A percentile compares a stretch with the other conserved stretches of the same genome.
phyloP scores from a whole-genome alignment of 345 rosid species.

The Gossypium stocksii region DNA sequence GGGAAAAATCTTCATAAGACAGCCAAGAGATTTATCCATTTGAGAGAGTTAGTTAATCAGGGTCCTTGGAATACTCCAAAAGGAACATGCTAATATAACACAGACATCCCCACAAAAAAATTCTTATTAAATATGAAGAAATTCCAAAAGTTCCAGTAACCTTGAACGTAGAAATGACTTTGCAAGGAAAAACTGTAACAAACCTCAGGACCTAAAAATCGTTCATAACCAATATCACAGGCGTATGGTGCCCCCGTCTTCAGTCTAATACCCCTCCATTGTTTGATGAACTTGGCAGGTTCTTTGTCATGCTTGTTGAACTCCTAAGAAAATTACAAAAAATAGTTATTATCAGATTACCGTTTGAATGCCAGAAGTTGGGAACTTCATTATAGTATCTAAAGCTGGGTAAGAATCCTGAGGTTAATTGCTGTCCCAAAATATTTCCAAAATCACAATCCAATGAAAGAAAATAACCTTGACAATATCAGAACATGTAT shows the following conservation, averaged over 20 bases:
- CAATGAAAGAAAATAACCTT: slow-evolving; percentile 49
- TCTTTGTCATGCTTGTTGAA: slow-evolving; percentile 96
- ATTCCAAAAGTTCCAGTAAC: not conserved
- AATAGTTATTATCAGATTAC: not conserved
- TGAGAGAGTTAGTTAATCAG: slow-evolving; percentile 8
- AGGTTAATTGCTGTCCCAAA: not conserved
- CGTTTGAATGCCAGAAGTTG: not conserved
- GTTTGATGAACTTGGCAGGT: slow-evolving; percentile 83
- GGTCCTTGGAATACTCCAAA: not conserved
- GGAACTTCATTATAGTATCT: slow-evolving; percentile 1
- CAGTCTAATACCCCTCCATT: slow-evolving; percentile 88
- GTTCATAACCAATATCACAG: slow-evolving; percentile 93
- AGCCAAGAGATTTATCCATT: slow-evolving; percentile 1
- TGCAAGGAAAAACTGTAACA: slow-evolving; percentile 21
- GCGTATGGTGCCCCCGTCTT: slow-evolving; percentile 98
- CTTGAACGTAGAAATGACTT: not conserved
- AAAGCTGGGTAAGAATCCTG: slow-evolving; percentile 4
- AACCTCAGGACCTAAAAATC: slow-evolving; percentile 98
- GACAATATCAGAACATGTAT: slow-evolving; percentile 91
- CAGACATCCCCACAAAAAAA: not conserved
- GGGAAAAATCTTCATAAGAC: not conserved
- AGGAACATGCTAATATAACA: slow-evolving; percentile 6
- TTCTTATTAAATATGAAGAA: not conserved
- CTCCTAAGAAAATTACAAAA: slow-evolving; percentile 52
- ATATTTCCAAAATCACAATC: not conserved